Base-by-base conservation (phyloP, 1,139 yeast species). In the Candida dubliniensis region DNA sequence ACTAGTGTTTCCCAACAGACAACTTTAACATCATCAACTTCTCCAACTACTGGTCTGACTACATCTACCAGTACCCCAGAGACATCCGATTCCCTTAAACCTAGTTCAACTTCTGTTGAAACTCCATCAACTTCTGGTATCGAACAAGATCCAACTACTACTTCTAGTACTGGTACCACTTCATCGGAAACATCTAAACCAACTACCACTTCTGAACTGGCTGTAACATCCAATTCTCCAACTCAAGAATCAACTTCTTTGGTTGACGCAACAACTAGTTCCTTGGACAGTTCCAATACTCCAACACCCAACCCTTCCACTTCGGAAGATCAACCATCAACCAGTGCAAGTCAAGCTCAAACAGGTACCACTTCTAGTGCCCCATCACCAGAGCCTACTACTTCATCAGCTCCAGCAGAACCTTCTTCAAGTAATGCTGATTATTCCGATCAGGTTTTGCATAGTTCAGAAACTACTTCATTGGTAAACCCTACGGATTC, bases 251-350 rank as follows among this genome's bases (percentile, higher is more conserved):
- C 39, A 2, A 39, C 43, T 15, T 33, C 45, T 8, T 41, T 45
- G 9, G 45, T 39, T 27, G 36, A 39, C 31, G 41, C 47, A 32
- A 41, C 44, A 11, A 33, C 30, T 23, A 27, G 40, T 12, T 41
- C 42, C 11, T 26, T 41, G 23, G 38, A 36, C 2, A n/a, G 8
- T 6, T 31, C 39, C 24, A 13, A 11, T 3, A 8, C 32, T 30
- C n/a, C 32, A 8, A 13, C 14, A n/a, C 14, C 32, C 3, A n/a
- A 30, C 9, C 14, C 30, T 10, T 35, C 36, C 23, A 24, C 43
- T 14, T 13, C 36, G 2, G n/a, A 10, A n/a, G 23, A 7, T 11
- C 10, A 26, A 12, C 11, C 43, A 24, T 26, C 23, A 18, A 18
- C 34, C 9, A 6, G 13, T 14, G n/a, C 40, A 34, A 7, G 18